A percentile compares a stretch with the other conserved stretches of the same genome.
Evolutionary conservation across 164 flowering plant species (phyloP).

Genomic region (Umbellularia californica): DNA sequence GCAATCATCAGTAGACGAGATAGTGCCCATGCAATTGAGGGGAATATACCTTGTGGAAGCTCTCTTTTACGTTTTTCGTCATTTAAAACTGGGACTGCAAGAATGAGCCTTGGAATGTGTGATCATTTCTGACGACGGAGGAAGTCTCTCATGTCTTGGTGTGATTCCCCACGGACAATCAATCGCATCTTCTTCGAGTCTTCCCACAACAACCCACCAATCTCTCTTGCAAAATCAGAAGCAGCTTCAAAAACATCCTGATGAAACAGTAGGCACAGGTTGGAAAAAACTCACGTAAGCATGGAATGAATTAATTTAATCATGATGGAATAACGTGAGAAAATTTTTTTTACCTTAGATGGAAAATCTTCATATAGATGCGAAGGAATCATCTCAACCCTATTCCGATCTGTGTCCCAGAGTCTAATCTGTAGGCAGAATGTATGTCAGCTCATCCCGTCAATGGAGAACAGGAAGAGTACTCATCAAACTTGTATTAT

Average conservation of each 20-base stretch:
- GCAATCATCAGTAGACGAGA: too few relatives aligned
- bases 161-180: constrained; percentile 62
- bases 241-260: constrained; percentile 84
- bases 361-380: constrained; percentile 76
- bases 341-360: constrained; percentile 56
- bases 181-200: constrained; percentile 68
- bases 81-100: background rate
- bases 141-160: constrained; percentile 56
- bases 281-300: too few relatives aligned
- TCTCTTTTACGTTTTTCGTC: too few relatives aligned
- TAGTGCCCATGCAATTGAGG: too few relatives aligned
- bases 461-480: background rate
- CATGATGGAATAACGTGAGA: background rate
- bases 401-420: constrained; percentile 82
- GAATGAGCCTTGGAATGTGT: background rate
- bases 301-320: too few relatives aligned
- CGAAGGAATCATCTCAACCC: constrained; percentile 58
- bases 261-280: background rate
- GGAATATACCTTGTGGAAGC: too few relatives aligned
- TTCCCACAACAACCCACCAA: constrained; percentile 65
- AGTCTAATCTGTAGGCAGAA: constrained; percentile 58
- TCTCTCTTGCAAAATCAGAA: constrained; percentile 74
- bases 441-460: constrained; percentile 7
- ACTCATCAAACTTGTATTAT: background rate
- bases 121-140: constrained; percentile 52